These are phyloP conservation scores for Capsicum pubescens DNA, from an alignment of 257 asterid species.

Conservation along the genomic window DNA sequence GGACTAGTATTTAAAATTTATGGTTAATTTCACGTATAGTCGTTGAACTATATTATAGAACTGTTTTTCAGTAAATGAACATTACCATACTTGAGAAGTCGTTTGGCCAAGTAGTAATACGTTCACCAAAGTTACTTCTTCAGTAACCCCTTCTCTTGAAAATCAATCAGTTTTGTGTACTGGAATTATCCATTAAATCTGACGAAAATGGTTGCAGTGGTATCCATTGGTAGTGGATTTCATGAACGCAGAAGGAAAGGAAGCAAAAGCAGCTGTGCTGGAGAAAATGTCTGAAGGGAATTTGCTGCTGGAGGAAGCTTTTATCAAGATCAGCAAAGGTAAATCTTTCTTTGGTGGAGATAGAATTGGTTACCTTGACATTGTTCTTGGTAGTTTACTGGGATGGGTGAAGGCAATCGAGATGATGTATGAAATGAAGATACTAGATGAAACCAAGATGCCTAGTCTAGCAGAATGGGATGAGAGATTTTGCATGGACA, in stretches of 20 bases:
- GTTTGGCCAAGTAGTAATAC: background rate
- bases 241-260: conserved; percentile 36
- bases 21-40: background rate
- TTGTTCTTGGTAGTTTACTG: conserved; percentile 41
- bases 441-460: conserved; percentile 42
- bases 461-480: conserved; percentile 35
- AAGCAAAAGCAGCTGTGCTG: conserved; percentile 27
- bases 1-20: background rate
- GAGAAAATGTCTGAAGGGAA: conserved; percentile 40
- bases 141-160: background rate
- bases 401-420: conserved; percentile 40
- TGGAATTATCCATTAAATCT: background rate
- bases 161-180: background rate
- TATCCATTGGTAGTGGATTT: conserved; percentile 30
- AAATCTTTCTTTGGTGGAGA: conserved; percentile 49
- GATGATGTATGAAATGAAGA: background rate
- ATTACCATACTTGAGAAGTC: background rate
- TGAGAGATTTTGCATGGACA: conserved; percentile 18
- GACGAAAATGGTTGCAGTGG: conserved; percentile 39
- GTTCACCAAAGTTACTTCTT: conserved; percentile 18
- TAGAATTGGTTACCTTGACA: conserved; percentile 45
- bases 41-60: too few species aligned
- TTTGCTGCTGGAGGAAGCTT: conserved; percentile 47
- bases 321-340: conserved; percentile 42
- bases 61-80: background rate